phyloP scores from a whole-genome alignment of 768 basidiomycete genomes.

The Gelatoporia subvermispora region DNA sequence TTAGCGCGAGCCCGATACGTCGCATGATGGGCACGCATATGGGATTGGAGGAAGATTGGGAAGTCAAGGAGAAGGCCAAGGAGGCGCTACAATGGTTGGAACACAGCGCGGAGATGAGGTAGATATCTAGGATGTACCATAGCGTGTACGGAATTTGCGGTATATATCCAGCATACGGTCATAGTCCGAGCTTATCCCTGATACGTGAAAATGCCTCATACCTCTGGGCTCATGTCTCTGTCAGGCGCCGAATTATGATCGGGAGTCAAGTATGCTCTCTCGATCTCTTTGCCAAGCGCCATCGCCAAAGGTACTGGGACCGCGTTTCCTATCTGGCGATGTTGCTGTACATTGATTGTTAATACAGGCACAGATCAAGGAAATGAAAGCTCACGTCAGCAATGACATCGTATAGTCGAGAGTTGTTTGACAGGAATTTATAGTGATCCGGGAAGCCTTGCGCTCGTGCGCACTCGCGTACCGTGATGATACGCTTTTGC shows the following conservation, averaged over 20 bases:
- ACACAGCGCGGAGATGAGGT: neutral
- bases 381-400: conserved; percentile 43
- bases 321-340: conserved; percentile 76
- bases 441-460: conserved; percentile 79
- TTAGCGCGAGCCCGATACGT: conserved; percentile 27
- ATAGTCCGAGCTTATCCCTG: neutral
- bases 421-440: conserved; percentile 48
- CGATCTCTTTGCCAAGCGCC: conserved; percentile 49
- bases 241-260: conserved; percentile 31
- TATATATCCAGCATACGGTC: neutral
- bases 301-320: conserved; percentile 68
- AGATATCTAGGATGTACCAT: neutral
- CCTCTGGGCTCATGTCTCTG: conserved; percentile 11
- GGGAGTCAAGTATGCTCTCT: conserved; percentile 41
- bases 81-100: conserved; percentile 42
- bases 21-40: conserved; percentile 28
- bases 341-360: conserved; percentile 42
- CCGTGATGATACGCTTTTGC: conserved; percentile 69
- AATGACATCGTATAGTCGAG: conserved; percentile 29
- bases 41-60: conserved; percentile 53
- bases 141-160: neutral
- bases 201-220: neutral
- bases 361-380: neutral
- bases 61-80: conserved; percentile 53
- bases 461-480: conserved; percentile 65